Conservation (phyloP, 345 rosid species). For the Cardamine resedifolia region DNA sequence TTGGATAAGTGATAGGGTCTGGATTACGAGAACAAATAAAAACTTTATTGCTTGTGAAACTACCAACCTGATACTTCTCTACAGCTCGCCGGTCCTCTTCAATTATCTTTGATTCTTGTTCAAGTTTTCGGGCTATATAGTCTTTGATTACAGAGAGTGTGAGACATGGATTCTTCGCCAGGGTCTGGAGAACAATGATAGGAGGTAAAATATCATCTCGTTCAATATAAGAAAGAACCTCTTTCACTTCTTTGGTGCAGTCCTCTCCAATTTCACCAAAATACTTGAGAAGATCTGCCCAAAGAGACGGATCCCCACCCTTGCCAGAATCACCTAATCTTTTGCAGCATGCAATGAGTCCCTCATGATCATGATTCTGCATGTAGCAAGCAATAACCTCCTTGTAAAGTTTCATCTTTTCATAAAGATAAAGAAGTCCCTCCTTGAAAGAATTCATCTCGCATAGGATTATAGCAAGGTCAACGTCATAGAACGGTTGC, state of each 20-base stretch:
- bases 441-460: conserved; percentile 90
- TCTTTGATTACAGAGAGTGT: conserved; percentile 96
- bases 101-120: conserved; percentile 87
- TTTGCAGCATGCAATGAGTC: conserved; percentile 94
- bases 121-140: conserved; percentile 93
- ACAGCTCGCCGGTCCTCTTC: conserved; percentile 91
- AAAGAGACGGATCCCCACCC: conserved; percentile 94
- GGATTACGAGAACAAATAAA: neutral
- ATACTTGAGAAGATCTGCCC: conserved; percentile 98
- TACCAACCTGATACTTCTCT: conserved; percentile 88
- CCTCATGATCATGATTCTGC: conserved; percentile 95
- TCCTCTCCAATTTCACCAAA: conserved; percentile 99
- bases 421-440: conserved; percentile 85
- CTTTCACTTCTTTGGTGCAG: conserved; percentile 95
- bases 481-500: conserved; percentile 93
- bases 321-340: conserved; percentile 86
- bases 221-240: conserved; percentile 84
- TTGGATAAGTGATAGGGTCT: neutral
- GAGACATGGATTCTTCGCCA: conserved; percentile 91
- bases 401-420: conserved; percentile 93
- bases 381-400: conserved; percentile 98
- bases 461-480: conserved; percentile 92
- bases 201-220: conserved; percentile 97
- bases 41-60: conserved; percentile 9
- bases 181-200: conserved; percentile 87